These are phyloP conservation scores for Phylloporus sp. DNA, from an alignment of 768 basidiomycete genomes.

Conservation along the genomic window DNA sequence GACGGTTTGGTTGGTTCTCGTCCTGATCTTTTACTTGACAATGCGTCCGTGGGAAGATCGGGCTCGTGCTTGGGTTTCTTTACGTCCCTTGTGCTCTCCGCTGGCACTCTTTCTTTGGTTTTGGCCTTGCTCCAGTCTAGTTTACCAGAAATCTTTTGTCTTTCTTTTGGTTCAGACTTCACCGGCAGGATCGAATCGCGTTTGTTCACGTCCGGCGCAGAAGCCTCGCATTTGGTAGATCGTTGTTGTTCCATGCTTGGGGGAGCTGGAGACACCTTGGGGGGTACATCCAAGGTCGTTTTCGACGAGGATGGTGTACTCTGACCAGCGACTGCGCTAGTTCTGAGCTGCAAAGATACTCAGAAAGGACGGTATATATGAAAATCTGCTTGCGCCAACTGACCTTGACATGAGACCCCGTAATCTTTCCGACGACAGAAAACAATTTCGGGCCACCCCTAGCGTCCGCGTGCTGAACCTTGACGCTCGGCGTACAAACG, in stretches of 20 bases:
- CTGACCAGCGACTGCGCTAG: neutral
- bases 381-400: neutral
- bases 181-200: constrained; percentile 18
- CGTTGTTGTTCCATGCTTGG: constrained; percentile 13
- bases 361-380: neutral
- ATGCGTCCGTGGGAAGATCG: neutral
- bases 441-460: constrained; percentile 15
- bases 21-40: neutral
- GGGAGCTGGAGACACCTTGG: constrained; percentile 5
- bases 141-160: constrained; percentile 40
- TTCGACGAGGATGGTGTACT: constrained; percentile 39
- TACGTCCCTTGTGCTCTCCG: constrained; percentile 10
- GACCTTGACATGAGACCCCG: constrained; percentile 45
- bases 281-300: constrained; percentile 36
- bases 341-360: constrained; percentile 13
- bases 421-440: constrained; percentile 39
- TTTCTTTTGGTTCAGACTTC: constrained; percentile 23
- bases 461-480: constrained; percentile 32
- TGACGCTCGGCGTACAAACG: constrained; percentile 32
- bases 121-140: constrained; percentile 62
- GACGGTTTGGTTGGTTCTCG: neutral
- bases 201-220: constrained; percentile 23
- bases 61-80: constrained; percentile 17
- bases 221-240: constrained; percentile 23
- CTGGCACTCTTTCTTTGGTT: constrained; percentile 33